phyloP scores from a whole-genome alignment of 129 eudicot species.

The Oenanthe sinensis region DNA sequence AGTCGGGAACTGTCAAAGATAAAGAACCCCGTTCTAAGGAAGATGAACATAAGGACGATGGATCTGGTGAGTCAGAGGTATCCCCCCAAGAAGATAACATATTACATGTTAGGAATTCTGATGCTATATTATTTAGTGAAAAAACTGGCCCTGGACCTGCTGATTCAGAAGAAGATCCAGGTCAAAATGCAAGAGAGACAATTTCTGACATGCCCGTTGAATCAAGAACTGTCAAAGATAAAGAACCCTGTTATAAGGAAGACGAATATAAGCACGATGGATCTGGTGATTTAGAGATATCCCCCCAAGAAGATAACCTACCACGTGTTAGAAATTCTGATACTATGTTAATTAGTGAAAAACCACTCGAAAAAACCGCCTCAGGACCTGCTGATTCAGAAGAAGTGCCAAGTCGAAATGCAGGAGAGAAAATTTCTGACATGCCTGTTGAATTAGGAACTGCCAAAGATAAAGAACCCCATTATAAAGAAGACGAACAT shows the following conservation, averaged over 20 bases:
- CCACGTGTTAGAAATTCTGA: not conserved
- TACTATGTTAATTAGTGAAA: not conserved
- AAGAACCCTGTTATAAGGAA: slow-evolving; percentile 6
- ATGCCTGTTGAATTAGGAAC: slow-evolving; percentile 1
- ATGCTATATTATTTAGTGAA: slow-evolving; percentile 1
- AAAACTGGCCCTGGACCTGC: not conserved
- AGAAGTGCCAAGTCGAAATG: not conserved
- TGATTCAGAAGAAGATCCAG: not conserved
- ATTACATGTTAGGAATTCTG: not conserved
- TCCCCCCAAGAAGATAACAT: slow-evolving; percentile 1
- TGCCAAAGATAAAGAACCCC: slow-evolving; percentile 1
- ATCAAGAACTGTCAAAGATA: not conserved
- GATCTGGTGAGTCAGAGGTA: slow-evolving; percentile 4
- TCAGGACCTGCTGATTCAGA: slow-evolving; percentile 1
- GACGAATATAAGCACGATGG: not conserved
- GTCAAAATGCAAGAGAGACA: not conserved
- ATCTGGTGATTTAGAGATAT: slow-evolving; percentile 3
- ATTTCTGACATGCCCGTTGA: slow-evolving; percentile 6
- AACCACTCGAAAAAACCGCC: not conserved
- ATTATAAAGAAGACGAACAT: not conserved
- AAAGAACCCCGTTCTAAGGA: slow-evolving; percentile 1
- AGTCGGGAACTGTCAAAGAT: not conserved
- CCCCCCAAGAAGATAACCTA: not conserved
- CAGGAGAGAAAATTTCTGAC: not conserved
- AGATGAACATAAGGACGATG: not conserved